phyloP scores from a whole-genome alignment of 176 grass and related monocot species.

The Rhipidocladum racemiflorum region DNA sequence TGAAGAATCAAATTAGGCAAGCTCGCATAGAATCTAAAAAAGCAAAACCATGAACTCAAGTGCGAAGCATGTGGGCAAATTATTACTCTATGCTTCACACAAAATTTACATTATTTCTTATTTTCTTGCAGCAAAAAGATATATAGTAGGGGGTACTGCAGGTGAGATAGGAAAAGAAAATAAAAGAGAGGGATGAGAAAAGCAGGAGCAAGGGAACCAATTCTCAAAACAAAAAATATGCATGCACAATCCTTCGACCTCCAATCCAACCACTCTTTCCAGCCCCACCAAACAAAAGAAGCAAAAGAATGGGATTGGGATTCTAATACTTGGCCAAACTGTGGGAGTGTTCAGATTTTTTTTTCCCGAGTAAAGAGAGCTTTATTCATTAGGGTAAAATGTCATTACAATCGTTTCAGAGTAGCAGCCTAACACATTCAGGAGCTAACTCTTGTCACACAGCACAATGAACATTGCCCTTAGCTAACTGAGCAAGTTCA shows the following conservation, averaged over 20 bases:
- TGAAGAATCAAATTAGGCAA: slow-evolving; percentile 15
- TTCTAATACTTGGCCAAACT: slow-evolving; percentile 10
- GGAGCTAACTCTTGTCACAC: too few species aligned
- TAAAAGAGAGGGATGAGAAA: not conserved
- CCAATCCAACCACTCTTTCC: not conserved
- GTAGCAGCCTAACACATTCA: too few species aligned
- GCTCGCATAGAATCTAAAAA: slow-evolving; percentile 27
- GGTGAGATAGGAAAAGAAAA: not conserved
- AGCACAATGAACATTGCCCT: too few species aligned
- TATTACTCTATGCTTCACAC: slow-evolving; percentile 8
- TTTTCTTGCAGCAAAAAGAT: not conserved
- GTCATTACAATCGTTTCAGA: too few species aligned
- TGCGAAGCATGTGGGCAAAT: slow-evolving; percentile 18
- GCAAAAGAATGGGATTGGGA: not conserved
- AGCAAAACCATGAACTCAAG: not conserved
- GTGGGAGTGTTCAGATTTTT: not conserved
- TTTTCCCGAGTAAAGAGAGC: not conserved
- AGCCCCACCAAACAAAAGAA: not conserved
- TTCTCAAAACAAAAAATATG: not conserved
- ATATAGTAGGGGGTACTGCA: not conserved
- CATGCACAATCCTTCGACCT: not conserved
- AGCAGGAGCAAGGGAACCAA: not conserved
- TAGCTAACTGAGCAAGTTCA: too few species aligned
- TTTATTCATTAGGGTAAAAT: too few species aligned
- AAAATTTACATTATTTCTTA: not conserved